A percentile compares a stretch with the other conserved stretches of the same genome.
Evolutionary conservation across 768 basidiomycete species (phyloP).

Genomic region (Butyriboletus loyo): DNA sequence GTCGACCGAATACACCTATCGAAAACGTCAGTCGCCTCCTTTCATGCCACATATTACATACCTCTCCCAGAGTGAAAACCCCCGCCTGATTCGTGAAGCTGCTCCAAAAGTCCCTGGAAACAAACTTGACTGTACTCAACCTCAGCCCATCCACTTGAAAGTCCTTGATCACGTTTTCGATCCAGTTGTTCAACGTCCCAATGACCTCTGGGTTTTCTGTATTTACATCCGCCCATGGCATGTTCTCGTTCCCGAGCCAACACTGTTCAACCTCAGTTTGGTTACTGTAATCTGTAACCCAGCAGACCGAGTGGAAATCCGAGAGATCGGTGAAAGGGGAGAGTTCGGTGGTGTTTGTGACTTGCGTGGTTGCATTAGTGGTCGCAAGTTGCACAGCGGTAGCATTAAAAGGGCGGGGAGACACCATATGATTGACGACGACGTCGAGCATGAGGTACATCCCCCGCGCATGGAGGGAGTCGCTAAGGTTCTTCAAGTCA

Average conservation of each 20-base stretch:
- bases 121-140: constrained; percentile 59
- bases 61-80: constrained; percentile 55
- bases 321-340: constrained; percentile 34
- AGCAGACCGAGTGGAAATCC: constrained; percentile 40
- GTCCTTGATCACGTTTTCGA: constrained; percentile 41
- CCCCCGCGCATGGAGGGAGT: constrained; percentile 45
- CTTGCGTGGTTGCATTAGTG: constrained; percentile 5
- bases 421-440: constrained; percentile 61
- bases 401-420: constrained; percentile 25
- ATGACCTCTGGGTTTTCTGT: constrained; percentile 50
- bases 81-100: constrained; percentile 46
- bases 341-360: constrained; percentile 20
- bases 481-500: constrained; percentile 48
- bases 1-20: constrained; percentile 42
- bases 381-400: constrained; percentile 23
- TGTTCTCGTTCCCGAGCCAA: constrained; percentile 54
- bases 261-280: constrained; percentile 53
- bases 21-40: constrained; percentile 3
- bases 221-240: constrained; percentile 58
- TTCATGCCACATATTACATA: constrained; percentile 30
- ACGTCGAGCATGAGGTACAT: constrained; percentile 65
- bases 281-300: constrained; percentile 41
- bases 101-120: constrained; percentile 54
- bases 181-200: constrained; percentile 44
- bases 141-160: constrained; percentile 55